Conservation (phyloP, 306 rosid species). For the Pterocarpus macrocarpus region DNA sequence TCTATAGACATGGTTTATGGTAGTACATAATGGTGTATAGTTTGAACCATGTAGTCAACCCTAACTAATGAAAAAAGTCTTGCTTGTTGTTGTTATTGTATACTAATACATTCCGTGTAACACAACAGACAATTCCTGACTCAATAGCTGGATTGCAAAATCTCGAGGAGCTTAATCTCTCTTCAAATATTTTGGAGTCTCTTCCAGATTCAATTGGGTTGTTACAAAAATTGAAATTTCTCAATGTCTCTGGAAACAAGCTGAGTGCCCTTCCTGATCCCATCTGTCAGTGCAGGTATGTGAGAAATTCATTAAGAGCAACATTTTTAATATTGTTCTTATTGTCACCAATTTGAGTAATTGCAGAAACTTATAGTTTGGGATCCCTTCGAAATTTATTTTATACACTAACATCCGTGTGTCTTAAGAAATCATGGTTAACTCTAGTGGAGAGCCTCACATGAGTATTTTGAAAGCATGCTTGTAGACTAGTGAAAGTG, state of each 20-base stretch:
- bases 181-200: slow-evolving; percentile 76
- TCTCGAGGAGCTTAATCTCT: slow-evolving; percentile 84
- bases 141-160: slow-evolving; percentile 82
- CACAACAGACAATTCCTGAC: slow-evolving; percentile 78
- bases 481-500: slow-evolving; percentile 6
- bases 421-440: slow-evolving; percentile 24
- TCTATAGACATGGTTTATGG: background rate
- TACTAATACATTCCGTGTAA: slow-evolving; percentile 38
- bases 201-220: slow-evolving; percentile 91
- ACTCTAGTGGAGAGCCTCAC: slow-evolving; percentile 7
- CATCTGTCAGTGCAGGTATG: slow-evolving; percentile 88
- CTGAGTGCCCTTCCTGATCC: slow-evolving; percentile 80
- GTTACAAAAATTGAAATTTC: slow-evolving; percentile 75
- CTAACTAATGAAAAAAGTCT: background rate
- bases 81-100: background rate
- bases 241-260: slow-evolving; percentile 84
- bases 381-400: slow-evolving; percentile 12
- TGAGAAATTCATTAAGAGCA: slow-evolving; percentile 1
- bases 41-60: background rate
- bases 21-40: background rate
- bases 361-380: slow-evolving; percentile 2
- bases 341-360: slow-evolving; percentile 2
- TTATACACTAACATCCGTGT: background rate
- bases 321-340: background rate
- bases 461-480: slow-evolving; percentile 27